Evolutionary conservation across 495 filamentous ascomycete genomes (phyloP).

Genomic region (Aspergillus campestris): DNA sequence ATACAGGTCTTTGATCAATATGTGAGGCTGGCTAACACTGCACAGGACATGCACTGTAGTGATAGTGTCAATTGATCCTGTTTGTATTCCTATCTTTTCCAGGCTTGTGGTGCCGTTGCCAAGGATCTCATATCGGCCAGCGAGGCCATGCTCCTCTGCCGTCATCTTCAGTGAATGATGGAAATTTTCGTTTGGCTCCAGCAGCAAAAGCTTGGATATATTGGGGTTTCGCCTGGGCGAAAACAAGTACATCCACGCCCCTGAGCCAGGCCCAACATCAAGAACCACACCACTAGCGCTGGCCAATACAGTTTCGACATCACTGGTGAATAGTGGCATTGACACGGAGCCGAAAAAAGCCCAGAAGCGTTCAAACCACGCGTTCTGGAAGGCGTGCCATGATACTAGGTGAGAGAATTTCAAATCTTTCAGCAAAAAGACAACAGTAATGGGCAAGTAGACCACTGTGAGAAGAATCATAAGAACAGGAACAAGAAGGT

Average conservation of each 20-base stretch:
- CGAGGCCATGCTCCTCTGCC: not conserved
- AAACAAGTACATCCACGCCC: slow-evolving; percentile 3
- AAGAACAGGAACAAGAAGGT: slow-evolving; percentile 1
- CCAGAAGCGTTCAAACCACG: slow-evolving; percentile 5
- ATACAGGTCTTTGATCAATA: not conserved
- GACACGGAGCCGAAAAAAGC: slow-evolving; percentile 1
- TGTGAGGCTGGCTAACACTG: not conserved
- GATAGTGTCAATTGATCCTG: not conserved
- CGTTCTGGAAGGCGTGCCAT: not conserved
- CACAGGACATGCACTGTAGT: slow-evolving; percentile 5
- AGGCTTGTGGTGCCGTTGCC: not conserved
- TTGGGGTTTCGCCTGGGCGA: not conserved
- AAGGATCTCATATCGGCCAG: not conserved
- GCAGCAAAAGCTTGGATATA: not conserved
- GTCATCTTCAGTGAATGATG: not conserved
- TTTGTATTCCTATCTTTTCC: not conserved
- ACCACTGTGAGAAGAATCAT: not conserved
- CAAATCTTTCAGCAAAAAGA: not conserved
- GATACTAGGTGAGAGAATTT: not conserved
- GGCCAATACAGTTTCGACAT: not conserved
- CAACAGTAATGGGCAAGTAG: slow-evolving; percentile 1
- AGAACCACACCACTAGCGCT: not conserved
- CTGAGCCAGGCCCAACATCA: slow-evolving; percentile 1
- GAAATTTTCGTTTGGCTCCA: slow-evolving; percentile 1
- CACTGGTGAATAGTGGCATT: not conserved